Base-by-base conservation (phyloP, 208 protist genomes). In the Hexamita inflata region DNA sequence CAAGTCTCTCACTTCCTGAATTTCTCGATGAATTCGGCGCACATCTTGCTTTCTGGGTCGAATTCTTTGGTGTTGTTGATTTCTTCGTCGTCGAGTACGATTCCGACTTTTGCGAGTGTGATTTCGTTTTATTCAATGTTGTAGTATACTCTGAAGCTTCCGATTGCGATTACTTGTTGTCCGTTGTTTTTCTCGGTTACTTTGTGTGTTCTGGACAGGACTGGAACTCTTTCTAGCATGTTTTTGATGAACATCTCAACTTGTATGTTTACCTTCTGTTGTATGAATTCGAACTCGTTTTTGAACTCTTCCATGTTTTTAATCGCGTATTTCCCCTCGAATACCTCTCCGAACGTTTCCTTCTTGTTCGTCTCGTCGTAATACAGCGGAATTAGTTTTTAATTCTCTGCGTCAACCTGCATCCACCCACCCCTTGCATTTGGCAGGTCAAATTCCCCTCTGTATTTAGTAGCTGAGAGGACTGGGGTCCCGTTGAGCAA, bases 401-500 rank as follows among this genome's bases (percentile, higher is more conserved):
- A 4, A 53, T 4, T 53, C 19, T 24, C 45, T 24, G 11, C 45
- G 45, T 53, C 45, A 19, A 24, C 19, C 45, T 53, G 45, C 45
- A 53, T 53, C 45, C 45, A 53, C 19, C 45, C 45, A 53, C 45
- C 45, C 19, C 19, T 53, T 4, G 45, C 45, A 53, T 53, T 19
- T 4, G 45, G 11, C 45, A 24, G 4, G 45, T 53, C 45, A 53
- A 53, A 53, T 19, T 4, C 45, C 4, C 59, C 58, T 4, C 66
- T 68, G 76, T 75, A 79, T 0, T 60, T 59, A 38, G 67, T 68
- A 24, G 75, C 49, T 26, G 68, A 58, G 66, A 79, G 1, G 0
- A 79, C 24, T 1, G 76, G 65, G 24, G 76, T 79, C 7, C 58
- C 61, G 57, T 79, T 73, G 76, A 70, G n/a, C 24, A 79, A 34